phyloP scores from a whole-genome alignment of 2,329 filamentous ascomycete species.

The Ceratocystis destructans region DNA sequence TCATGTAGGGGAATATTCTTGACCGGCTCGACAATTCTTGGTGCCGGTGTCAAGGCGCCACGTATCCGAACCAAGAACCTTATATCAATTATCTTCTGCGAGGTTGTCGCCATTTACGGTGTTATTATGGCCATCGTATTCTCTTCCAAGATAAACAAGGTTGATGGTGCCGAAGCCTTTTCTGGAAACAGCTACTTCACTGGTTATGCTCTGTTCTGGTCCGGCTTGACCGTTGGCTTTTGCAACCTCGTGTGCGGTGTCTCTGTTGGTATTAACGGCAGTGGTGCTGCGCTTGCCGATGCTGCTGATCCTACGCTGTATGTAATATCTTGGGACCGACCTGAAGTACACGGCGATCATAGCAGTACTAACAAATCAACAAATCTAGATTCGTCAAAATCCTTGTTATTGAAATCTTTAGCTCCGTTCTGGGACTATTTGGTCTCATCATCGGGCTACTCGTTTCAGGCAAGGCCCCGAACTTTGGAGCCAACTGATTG shows the following conservation, averaged over 20 bases:
- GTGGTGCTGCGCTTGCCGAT: slow-evolving; percentile 88
- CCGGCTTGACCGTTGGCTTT: slow-evolving; percentile 80
- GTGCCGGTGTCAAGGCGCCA: slow-evolving; percentile 89
- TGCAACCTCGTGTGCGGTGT: slow-evolving; percentile 96
- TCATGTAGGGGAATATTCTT: slow-evolving; percentile 89
- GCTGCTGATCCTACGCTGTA: slow-evolving; percentile 83
- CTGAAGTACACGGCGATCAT: slow-evolving; percentile 19
- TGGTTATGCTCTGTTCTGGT: slow-evolving; percentile 92
- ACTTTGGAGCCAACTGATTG: slow-evolving; percentile 42
- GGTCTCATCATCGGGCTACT: slow-evolving; percentile 90
- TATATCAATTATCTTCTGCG: slow-evolving; percentile 99
- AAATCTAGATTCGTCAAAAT: slow-evolving; percentile 82
- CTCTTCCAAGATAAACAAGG: slow-evolving; percentile 65
- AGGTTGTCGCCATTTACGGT: slow-evolving; percentile 98
- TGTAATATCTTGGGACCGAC: slow-evolving; percentile 27
- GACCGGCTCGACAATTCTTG: slow-evolving; percentile 92
- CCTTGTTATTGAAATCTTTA: slow-evolving; percentile 98
- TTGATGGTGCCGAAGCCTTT: slow-evolving; percentile 51
- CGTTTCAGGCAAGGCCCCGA: slow-evolving; percentile 66
- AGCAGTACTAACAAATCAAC: slow-evolving; percentile 23
- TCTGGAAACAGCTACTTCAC: slow-evolving; percentile 79
- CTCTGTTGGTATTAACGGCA: slow-evolving; percentile 94
- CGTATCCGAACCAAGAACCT: slow-evolving; percentile 98
- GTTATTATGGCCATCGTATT: slow-evolving; percentile 99
- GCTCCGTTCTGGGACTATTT: slow-evolving; percentile 89